Conservation (phyloP, 2,329 filamentous ascomycete species). For the Myriangium duriaei region DNA sequence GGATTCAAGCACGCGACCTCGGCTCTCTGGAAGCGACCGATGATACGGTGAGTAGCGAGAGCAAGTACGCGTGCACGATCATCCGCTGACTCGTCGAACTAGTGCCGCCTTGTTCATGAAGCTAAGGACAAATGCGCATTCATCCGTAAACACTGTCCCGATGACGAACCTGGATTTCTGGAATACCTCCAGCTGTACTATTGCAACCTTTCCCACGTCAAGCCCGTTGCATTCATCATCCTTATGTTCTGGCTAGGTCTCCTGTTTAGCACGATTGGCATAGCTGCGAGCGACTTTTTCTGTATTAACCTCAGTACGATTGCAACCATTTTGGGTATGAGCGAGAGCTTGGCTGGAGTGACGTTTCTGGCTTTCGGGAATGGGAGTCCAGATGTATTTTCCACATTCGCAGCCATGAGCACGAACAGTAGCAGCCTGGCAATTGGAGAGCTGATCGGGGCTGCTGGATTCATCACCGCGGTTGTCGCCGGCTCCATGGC, state of each 20-base stretch:
- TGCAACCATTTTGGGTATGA: conserved; percentile 75
- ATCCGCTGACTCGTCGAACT: no score
- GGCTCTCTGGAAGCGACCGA: conserved; percentile 15
- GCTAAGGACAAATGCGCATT: conserved; percentile 68
- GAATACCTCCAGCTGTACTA: conserved; percentile 88
- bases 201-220: conserved; percentile 56
- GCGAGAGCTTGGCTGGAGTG: conserved; percentile 89
- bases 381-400: conserved; percentile 95
- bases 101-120: conserved; percentile 71
- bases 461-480: conserved; percentile 88
- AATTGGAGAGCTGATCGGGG: conserved; percentile 86
- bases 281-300: conserved; percentile 96
- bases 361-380: conserved; percentile 96
- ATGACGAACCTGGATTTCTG: conserved; percentile 80
- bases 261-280: conserved; percentile 92
- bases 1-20: conserved; percentile 1
- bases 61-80: no score
- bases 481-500: conserved; percentile 97
- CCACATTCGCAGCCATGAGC: conserved; percentile 94
- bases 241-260: conserved; percentile 74
- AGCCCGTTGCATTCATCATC: conserved; percentile 66
- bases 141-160: conserved; percentile 66
- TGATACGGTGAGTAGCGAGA: conserved; percentile 26
- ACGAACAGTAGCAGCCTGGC: conserved; percentile 96
- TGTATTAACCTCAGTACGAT: conserved; percentile 95